These are phyloP conservation scores for Pholiota molesta DNA, from an alignment of 768 basidiomycete species.

Conservation along the genomic window DNA sequence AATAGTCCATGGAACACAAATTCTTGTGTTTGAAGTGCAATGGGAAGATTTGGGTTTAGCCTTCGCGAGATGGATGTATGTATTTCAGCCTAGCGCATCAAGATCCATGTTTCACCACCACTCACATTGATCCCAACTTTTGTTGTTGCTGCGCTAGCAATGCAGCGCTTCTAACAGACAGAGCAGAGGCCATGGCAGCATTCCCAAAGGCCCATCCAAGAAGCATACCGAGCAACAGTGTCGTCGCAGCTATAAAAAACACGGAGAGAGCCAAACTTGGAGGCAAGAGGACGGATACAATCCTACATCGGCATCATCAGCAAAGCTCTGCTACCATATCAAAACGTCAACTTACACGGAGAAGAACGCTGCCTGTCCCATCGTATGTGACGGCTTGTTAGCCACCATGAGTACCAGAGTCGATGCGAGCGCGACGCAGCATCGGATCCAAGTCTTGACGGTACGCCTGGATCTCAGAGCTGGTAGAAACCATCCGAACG, in stretches of 20 bases:
- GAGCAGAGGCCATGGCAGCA: constrained; percentile 45
- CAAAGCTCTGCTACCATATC: background rate
- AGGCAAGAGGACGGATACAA: constrained; percentile 42
- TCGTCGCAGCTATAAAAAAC: constrained; percentile 36
- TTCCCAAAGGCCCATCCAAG: constrained; percentile 51
- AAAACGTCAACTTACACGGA: constrained; percentile 30
- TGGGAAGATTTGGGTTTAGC: constrained; percentile 29
- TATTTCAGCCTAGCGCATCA: background rate
- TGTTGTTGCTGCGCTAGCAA: constrained; percentile 37
- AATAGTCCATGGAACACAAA: constrained; percentile 42
- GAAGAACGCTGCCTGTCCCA: constrained; percentile 48
- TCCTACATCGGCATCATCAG: constrained; percentile 23
- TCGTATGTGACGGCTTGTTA: constrained; percentile 29
- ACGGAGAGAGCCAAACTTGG: constrained; percentile 42
- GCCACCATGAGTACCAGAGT: constrained; percentile 39
- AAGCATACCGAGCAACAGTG: constrained; percentile 42
- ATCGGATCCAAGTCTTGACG: constrained; percentile 44
- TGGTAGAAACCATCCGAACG: constrained; percentile 33
- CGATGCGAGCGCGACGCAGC: constrained; percentile 34
- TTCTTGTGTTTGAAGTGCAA: constrained; percentile 32
- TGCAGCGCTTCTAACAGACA: constrained; percentile 36
- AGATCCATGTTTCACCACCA: constrained; percentile 1
- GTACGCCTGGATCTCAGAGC: constrained; percentile 36
- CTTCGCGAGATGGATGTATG: constrained; percentile 16
- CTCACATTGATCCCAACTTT: constrained; percentile 37